These are phyloP conservation scores for Adansonia gregorii DNA, from an alignment of 441 rosid species.

Conservation along the genomic window DNA sequence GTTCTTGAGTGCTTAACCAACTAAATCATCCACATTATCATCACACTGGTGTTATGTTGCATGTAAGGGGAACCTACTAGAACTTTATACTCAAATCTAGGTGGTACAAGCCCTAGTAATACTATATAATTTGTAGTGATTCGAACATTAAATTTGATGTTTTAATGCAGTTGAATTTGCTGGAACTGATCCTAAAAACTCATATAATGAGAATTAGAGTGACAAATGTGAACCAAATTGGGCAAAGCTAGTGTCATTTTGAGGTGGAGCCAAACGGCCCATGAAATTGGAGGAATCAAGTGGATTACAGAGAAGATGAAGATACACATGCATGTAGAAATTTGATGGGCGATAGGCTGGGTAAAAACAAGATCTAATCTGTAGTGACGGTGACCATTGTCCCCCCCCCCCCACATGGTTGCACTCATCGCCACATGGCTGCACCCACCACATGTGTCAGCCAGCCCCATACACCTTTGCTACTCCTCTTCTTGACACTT, in stretches of 20 bases:
- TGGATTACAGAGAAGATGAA: not conserved
- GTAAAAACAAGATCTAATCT: not conserved
- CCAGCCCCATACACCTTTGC: slow-evolving; percentile 21
- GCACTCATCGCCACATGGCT: slow-evolving; percentile 31
- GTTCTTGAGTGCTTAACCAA: no score
- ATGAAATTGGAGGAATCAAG: not conserved
- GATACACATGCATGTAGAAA: slow-evolving; percentile 27
- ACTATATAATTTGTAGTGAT: not conserved
- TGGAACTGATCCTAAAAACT: not conserved
- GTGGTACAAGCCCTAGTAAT: not conserved
- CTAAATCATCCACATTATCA: no score
- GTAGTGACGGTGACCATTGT: slow-evolving; percentile 16
- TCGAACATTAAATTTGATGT: slow-evolving; percentile 3
- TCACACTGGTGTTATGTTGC: not conserved
- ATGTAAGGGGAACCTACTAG: no score
- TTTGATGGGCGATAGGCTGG: not conserved
- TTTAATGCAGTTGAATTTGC: slow-evolving; percentile 11
- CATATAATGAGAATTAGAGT: not conserved
- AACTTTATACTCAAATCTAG: not conserved
- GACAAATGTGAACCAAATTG: not conserved
- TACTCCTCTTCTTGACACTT: slow-evolving; percentile 27
- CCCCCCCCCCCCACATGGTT: slow-evolving; percentile 12
- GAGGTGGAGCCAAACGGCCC: slow-evolving; percentile 8
- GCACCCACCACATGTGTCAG: not conserved
- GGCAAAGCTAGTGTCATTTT: not conserved